Percentiles rank a stretch among this genome's conserved stretches.
These are phyloP conservation scores for Phytophthora meadii DNA, from an alignment of 352 stramenopile genomes.

Conservation along the genomic window DNA sequence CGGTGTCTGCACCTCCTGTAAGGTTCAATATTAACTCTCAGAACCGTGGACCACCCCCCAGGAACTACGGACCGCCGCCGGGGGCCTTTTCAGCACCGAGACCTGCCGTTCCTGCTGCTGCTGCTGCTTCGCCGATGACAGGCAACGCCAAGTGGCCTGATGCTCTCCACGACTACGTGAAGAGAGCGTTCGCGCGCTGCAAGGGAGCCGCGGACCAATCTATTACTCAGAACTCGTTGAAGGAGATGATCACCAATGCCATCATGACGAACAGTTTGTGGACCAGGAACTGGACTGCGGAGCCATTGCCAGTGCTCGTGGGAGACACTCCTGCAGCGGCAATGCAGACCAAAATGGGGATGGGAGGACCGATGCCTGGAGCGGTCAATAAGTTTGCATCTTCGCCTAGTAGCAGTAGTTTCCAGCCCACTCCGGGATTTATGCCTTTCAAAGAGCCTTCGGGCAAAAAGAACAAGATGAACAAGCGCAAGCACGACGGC, in stretches of 20 bases:
- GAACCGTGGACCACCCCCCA: constrained; percentile 20
- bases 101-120: constrained; percentile 10
- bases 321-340: constrained; percentile 41
- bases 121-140: constrained; percentile 25
- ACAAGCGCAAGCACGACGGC: constrained; percentile 74
- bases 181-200: constrained; percentile 83
- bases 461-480: constrained; percentile 65
- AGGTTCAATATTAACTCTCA: constrained; percentile 49
- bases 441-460: constrained; percentile 56
- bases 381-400: constrained; percentile 21
- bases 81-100: constrained; percentile 15
- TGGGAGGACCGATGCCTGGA: constrained; percentile 22
- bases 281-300: constrained; percentile 84
- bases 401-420: constrained; percentile 36
- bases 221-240: constrained; percentile 81
- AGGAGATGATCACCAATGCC: constrained; percentile 84
- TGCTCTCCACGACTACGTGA: constrained; percentile 86
- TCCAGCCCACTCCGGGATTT: constrained; percentile 41
- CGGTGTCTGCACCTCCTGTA: constrained; percentile 41
- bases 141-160: constrained; percentile 83
- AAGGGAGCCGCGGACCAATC: constrained; percentile 78
- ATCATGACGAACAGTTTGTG: constrained; percentile 87
- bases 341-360: constrained; percentile 37
- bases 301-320: constrained; percentile 77
- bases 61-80: constrained; percentile 27